Percentiles rank a stretch among this genome's conserved stretches.
Evolutionary conservation across 768 basidiomycete genomes (phyloP).

Genomic region (Tulasnella sp.): DNA sequence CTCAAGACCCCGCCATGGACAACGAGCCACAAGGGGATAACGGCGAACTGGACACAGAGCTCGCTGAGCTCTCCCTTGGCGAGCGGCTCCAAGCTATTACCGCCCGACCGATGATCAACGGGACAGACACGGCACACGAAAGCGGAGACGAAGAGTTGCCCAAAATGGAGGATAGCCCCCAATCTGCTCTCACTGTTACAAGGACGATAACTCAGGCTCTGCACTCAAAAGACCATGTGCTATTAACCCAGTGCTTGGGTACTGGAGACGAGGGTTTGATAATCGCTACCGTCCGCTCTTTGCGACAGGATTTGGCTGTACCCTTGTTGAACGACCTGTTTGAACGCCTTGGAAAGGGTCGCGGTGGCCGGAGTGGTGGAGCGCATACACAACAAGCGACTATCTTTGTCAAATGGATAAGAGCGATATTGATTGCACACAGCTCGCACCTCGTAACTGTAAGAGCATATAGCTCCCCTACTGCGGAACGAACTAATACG

Average conservation of each 20-base stretch:
- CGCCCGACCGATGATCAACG: constrained; percentile 13
- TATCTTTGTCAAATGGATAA: constrained; percentile 62
- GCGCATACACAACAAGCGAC: constrained; percentile 67
- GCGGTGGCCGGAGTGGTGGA: constrained; percentile 52
- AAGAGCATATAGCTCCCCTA: constrained; percentile 23
- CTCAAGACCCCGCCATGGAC: constrained; percentile 41
- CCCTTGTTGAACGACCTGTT: constrained; percentile 79
- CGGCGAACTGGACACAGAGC: constrained; percentile 64
- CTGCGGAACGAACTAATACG: not conserved
- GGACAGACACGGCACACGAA: constrained; percentile 27
- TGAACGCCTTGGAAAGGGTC: constrained; percentile 71
- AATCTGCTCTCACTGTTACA: constrained; percentile 74
- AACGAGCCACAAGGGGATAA: constrained; percentile 43
- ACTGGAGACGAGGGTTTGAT: constrained; percentile 76
- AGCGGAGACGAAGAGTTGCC: constrained; percentile 28
- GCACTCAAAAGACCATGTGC: constrained; percentile 80
- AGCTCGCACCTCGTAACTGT: constrained; percentile 92
- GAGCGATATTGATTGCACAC: constrained; percentile 71
- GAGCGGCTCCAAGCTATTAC: constrained; percentile 71
- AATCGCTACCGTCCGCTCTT: constrained; percentile 68
- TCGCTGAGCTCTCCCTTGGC: constrained; percentile 85
- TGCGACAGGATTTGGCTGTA: constrained; percentile 79
- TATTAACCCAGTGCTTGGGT: constrained; percentile 75
- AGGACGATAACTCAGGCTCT: constrained; percentile 91
- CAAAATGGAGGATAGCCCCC: constrained; percentile 31